Base-by-base conservation (phyloP, 108 stramenopile genomes). In the Pelagomonas calceolata region DNA sequence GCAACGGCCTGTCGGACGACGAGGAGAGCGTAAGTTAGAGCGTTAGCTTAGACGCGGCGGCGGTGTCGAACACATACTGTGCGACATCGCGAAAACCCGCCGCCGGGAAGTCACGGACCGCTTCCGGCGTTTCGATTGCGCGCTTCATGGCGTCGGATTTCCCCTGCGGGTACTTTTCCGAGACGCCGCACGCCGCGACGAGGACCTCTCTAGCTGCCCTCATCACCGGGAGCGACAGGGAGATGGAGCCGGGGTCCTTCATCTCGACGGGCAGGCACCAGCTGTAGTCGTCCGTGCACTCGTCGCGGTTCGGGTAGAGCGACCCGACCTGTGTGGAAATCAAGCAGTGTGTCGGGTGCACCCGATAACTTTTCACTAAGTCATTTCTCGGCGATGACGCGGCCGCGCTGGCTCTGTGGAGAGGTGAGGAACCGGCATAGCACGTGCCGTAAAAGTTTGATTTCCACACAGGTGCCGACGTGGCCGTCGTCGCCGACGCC, bases 401-500 rank as follows among this genome's bases (percentile, higher is more conserved):
- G n/a, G n/a, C n/a, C n/a, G n/a, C n/a, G n/a, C n/a, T n/a, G n/a
- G n/a, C n/a, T n/a, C n/a, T n/a, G n/a, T n/a, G n/a, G n/a, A n/a
- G n/a, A n/a, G n/a, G n/a, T n/a, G n/a, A n/a, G n/a, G n/a, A n/a
- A n/a, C n/a, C n/a, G n/a, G n/a, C n/a, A n/a, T n/a, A n/a, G n/a
- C n/a, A n/a, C n/a, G n/a, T n/a, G n/a, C n/a, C n/a, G n/a, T n/a
- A n/a, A n/a, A n/a, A n/a, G n/a, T n/a, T n/a, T n/a, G n/a, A n/a
- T n/a, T n/a, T n/a, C n/a, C n/a, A n/a, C n/a, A n/a, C n/a, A n/a
- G n/a, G n/a, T n/a, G 37, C 88, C 89, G 64, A 89, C 75, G 68
- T 92, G 89, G 30, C 91, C 91, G 70, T 92, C 89, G 66, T 90
- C 89, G 0, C 89, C 91, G 21, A 92, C 89, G 0, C 91, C 91